phyloP scores from a whole-genome alignment of 2,329 filamentous ascomycete genomes.

The Eurotiales sp. region DNA sequence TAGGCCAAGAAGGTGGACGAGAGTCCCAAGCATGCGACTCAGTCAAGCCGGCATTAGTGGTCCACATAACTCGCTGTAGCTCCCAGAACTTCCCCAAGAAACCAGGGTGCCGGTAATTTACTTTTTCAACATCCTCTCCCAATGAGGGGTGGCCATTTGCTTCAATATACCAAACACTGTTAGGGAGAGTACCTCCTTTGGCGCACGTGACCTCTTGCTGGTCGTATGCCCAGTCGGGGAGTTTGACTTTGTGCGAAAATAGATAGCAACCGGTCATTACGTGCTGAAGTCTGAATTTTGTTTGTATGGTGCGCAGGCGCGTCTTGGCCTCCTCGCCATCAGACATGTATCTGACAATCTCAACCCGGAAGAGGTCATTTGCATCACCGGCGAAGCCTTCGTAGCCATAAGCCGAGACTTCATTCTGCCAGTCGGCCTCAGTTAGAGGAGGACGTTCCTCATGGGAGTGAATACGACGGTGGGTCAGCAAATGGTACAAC shows the following conservation, averaged over 20 bases:
- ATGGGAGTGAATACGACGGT: conserved; percentile 91
- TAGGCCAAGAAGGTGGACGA: conserved; percentile 86
- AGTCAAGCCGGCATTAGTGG: conserved; percentile 89
- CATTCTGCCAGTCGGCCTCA: conserved; percentile 90
- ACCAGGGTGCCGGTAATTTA: conserved; percentile 90
- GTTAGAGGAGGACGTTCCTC: conserved; percentile 80
- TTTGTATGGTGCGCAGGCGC: conserved; percentile 86
- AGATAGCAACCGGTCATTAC: conserved; percentile 94
- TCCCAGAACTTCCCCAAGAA: conserved; percentile 99
- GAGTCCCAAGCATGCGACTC: conserved; percentile 99
- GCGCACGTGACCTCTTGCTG: conserved; percentile 99
- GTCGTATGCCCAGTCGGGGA: conserved; percentile 95
- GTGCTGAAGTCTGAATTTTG: conserved; percentile 92
- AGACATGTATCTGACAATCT: conserved; percentile 89
- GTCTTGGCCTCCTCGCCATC: conserved; percentile 74
- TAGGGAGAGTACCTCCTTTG: conserved; percentile 82
- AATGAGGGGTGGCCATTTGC: conserved; percentile 80
- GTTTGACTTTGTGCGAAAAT: conserved; percentile 98
- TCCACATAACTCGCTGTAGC: conserved; percentile 98
- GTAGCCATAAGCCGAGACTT: conserved; percentile 95
- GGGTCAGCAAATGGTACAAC: conserved; percentile 77
- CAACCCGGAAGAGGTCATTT: conserved; percentile 91
- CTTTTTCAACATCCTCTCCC: conserved; percentile 74
- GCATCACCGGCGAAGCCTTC: conserved; percentile 96
- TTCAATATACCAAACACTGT: conserved; percentile 97